phyloP scores from a whole-genome alignment of 441 rosid genomes.

The Erodium chrysanthum region DNA sequence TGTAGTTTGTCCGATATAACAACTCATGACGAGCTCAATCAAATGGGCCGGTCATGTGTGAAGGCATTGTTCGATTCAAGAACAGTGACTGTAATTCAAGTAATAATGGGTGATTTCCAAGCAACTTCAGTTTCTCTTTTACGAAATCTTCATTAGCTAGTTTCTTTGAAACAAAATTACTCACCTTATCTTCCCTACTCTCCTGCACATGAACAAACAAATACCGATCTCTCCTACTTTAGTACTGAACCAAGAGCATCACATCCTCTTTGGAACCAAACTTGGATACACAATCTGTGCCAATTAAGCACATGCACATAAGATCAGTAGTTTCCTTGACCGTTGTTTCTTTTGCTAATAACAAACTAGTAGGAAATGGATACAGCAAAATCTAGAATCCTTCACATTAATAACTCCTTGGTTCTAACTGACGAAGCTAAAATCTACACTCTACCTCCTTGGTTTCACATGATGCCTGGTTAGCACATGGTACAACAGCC shows the following conservation, averaged over 20 bases:
- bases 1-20: too few species aligned
- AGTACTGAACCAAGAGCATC: background rate
- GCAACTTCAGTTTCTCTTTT: too few species aligned
- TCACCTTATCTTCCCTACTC: too few species aligned
- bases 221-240: too few species aligned
- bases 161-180: too few species aligned
- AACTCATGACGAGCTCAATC: too few species aligned
- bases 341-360: background rate
- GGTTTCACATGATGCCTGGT: slow-evolving; percentile 32
- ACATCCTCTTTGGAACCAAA: background rate
- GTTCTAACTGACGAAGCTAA: background rate
- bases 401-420: background rate
- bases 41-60: too few species aligned
- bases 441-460: slow-evolving; percentile 16
- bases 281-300: background rate
- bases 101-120: too few species aligned
- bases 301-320: background rate
- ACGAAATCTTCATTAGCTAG: too few species aligned
- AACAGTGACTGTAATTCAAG: too few species aligned
- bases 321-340: background rate
- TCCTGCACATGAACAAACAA: too few species aligned
- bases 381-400: background rate
- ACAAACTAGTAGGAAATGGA: background rate
- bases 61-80: too few species aligned
- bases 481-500: slow-evolving; percentile 41